A percentile compares a stretch with the other conserved stretches of the same genome.
These are phyloP conservation scores for Shiraia sp. DNA, from an alignment of 2,329 filamentous ascomycete species.

Conservation along the genomic window DNA sequence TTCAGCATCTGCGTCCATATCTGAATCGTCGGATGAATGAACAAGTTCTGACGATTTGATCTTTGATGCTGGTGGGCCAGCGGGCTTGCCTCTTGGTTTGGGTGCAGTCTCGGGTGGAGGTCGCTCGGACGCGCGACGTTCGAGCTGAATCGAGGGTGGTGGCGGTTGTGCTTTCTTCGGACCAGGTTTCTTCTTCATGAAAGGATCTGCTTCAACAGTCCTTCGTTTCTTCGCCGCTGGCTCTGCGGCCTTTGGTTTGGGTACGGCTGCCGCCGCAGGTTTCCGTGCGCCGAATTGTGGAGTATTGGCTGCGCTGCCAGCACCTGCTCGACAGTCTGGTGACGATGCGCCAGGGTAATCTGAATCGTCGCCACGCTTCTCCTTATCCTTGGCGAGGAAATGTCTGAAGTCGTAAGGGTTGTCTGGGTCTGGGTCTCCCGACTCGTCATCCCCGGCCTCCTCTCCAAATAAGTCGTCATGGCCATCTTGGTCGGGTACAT, in stretches of 20 bases:
- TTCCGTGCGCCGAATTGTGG: conserved; percentile 30
- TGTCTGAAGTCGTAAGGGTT: conserved; percentile 57
- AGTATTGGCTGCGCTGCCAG: conserved; percentile 34
- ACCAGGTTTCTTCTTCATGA: conserved; percentile 5
- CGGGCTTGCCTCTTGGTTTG: conserved; percentile 21
- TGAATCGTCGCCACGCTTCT: conserved; percentile 39
- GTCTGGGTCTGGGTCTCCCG: conserved; percentile 45
- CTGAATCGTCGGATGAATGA: conserved; percentile 35
- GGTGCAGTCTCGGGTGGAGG: conserved; percentile 9
- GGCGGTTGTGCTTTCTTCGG: conserved; percentile 27
- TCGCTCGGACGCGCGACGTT: conserved; percentile 39
- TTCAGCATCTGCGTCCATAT: conserved; percentile 23
- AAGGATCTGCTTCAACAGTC: conserved; percentile 5
- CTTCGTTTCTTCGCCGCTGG: conserved; percentile 37
- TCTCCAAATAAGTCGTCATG: conserved; percentile 37
- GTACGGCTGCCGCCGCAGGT: conserved; percentile 10
- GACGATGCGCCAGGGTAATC: conserved; percentile 31
- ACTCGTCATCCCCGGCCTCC: conserved; percentile 32
- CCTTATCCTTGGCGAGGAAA: conserved; percentile 42
- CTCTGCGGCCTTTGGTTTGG: conserved; percentile 14
- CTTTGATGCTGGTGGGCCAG: conserved; percentile 28
- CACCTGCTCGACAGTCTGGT: conserved; percentile 35
- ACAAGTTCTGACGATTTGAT: conserved; percentile 40
- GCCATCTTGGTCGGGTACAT: conserved; percentile 30
- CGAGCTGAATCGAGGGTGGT: conserved; percentile 39